These are phyloP conservation scores for Botrytis squamosa DNA, from an alignment of 2,329 filamentous ascomycete species.

Conservation along the genomic window DNA sequence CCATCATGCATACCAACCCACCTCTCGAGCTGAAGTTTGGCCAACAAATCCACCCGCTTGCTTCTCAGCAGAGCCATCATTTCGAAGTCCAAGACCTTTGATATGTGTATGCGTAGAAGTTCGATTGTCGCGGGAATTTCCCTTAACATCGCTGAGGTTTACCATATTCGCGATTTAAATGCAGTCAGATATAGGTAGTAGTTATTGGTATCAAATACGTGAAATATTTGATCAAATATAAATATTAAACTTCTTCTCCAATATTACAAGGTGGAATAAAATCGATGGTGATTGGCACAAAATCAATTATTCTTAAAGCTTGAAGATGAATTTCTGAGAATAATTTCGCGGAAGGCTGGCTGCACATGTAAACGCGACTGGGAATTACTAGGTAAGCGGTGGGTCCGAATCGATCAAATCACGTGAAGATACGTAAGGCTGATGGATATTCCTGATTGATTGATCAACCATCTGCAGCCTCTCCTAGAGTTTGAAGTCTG, in stretches of 20 bases:
- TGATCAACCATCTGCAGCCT: background rate
- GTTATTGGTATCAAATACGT: background rate
- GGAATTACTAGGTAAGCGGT: conserved; percentile 12
- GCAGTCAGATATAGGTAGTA: conserved; percentile 13
- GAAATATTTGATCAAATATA: background rate
- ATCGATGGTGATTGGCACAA: conserved; percentile 7
- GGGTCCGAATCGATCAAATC: background rate
- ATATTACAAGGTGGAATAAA: background rate
- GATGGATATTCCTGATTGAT: background rate
- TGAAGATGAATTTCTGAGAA: conserved; percentile 18
- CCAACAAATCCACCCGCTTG: conserved; percentile 84
- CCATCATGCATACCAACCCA: conserved; percentile 43
- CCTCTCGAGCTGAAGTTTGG: conserved; percentile 84
- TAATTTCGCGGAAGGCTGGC: conserved; percentile 22
- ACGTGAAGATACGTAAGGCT: conserved; percentile 17
- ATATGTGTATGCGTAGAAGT: conserved; percentile 98
- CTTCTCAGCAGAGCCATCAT: conserved; percentile 81
- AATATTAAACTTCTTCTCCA: background rate
- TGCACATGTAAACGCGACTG: conserved; percentile 21
- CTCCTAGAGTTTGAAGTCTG: conserved; percentile 7
- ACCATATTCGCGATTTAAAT: conserved; percentile 56
- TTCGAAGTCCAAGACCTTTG: conserved; percentile 83
- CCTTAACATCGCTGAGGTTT: conserved; percentile 91
- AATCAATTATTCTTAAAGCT: conserved; percentile 4
- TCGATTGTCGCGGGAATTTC: conserved; percentile 90